Percentiles rank a stretch among this genome's conserved stretches.
These are phyloP conservation scores for Fusarium equiseti DNA, from an alignment of 2,329 filamentous ascomycete genomes.

Conservation along the genomic window DNA sequence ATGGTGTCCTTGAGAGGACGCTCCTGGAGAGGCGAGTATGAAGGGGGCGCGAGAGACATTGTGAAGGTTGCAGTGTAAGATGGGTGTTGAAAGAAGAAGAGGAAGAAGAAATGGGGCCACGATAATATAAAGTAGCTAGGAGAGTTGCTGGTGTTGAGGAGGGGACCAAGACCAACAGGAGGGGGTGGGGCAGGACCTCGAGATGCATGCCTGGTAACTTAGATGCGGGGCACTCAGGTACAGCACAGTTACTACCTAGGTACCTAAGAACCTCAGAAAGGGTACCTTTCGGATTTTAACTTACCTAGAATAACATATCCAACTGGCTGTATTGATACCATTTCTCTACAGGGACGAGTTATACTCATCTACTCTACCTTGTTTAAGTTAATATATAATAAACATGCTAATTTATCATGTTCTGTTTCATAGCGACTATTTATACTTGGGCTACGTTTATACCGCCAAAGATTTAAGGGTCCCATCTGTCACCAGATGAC, in stretches of 20 bases:
- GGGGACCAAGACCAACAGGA: conserved; percentile 26
- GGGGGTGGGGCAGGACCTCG: conserved; percentile 19
- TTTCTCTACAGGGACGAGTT: background rate
- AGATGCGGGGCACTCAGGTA: conserved; percentile 30
- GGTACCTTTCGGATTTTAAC: background rate
- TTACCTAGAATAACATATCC: background rate
- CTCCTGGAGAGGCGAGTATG: conserved; percentile 80
- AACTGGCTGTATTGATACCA: background rate
- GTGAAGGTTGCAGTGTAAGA: conserved; percentile 25
- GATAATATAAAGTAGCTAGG: conserved; percentile 22
- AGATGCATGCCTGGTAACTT: conserved; percentile 10
- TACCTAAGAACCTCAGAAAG: background rate
- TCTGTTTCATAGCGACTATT: background rate
- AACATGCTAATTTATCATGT: background rate
- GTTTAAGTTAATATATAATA: background rate
- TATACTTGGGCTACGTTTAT: conserved; percentile 17
- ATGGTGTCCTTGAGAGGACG: conserved; percentile 94
- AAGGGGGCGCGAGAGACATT: conserved; percentile 57
- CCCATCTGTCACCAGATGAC: background rate
- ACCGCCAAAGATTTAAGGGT: conserved; percentile 14
- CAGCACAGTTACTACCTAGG: background rate
- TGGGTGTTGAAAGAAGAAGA: conserved; percentile 10
- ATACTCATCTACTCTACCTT: background rate
- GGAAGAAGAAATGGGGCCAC: conserved; percentile 7
- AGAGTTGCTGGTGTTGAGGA: conserved; percentile 32